Conservation (phyloP, 202 grass and related monocot species). For the Setaria viridis region DNA sequence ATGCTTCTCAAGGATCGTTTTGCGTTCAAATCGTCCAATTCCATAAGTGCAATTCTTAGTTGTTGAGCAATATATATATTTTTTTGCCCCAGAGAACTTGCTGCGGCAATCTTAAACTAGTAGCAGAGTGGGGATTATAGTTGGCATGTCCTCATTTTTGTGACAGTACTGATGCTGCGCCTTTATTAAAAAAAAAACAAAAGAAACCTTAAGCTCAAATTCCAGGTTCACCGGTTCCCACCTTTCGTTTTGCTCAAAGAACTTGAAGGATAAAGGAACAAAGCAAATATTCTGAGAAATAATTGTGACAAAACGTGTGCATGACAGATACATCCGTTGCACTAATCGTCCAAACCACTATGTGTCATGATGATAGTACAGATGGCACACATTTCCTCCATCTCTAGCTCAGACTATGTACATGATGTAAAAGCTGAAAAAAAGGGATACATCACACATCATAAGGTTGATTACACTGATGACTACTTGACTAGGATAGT, state of each 20-base stretch:
- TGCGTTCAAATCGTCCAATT: not conserved
- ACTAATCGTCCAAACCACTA: not conserved
- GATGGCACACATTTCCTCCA: not conserved
- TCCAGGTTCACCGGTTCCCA: not conserved
- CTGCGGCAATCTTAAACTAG: not conserved
- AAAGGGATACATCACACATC: not conserved
- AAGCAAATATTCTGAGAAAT: not conserved
- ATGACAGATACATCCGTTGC: not conserved
- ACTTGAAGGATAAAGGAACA: not conserved
- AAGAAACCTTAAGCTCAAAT: not conserved
- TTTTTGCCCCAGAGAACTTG: not conserved
- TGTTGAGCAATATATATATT: not conserved
- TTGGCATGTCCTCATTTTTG: not conserved
- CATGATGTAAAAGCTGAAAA: slow-evolving; percentile 6
- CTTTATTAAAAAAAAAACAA: not conserved
- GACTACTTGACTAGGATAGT: not conserved
- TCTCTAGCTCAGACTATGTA: not conserved
- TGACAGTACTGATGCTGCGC: too few species aligned
- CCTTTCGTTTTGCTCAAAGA: not conserved
- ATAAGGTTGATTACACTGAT: slow-evolving; percentile 1
- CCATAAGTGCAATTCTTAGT: not conserved
- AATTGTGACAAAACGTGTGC: not conserved
- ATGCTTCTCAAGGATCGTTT: not conserved
- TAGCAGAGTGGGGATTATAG: not conserved
- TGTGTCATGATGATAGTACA: not conserved